Evolutionary conservation across 495 filamentous ascomycete genomes (phyloP).

Genomic region (Talaromyces borbonicus): DNA sequence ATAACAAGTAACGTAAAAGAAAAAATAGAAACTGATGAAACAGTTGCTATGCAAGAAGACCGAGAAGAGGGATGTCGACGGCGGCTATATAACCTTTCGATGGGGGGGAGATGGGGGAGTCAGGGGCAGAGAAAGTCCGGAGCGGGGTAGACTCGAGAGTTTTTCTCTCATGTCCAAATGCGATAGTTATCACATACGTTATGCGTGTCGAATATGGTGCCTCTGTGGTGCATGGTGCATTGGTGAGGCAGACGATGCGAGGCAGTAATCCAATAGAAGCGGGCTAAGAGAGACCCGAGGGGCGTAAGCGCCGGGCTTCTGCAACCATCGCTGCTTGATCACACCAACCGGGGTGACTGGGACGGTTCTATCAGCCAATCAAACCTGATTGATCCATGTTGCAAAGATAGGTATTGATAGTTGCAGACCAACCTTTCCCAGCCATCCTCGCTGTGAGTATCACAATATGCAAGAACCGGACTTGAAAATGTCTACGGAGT

Average conservation of each 20-base stretch:
- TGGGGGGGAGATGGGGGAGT: too few relatives aligned
- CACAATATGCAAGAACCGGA: too few relatives aligned
- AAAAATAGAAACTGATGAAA: conserved; percentile 25
- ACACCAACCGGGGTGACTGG: not conserved
- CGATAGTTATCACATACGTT: not conserved
- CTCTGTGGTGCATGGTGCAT: not conserved
- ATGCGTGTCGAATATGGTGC: not conserved
- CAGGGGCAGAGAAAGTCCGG: not conserved
- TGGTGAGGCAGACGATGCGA: not conserved
- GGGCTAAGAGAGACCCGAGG: not conserved
- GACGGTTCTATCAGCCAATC: not conserved
- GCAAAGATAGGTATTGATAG: not conserved
- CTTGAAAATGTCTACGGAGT: too few relatives aligned
- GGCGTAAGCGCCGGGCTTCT: not conserved
- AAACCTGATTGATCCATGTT: not conserved
- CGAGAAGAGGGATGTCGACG: conserved; percentile 11
- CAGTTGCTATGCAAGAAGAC: conserved; percentile 20
- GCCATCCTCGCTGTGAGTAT: not conserved
- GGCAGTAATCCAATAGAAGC: not conserved
- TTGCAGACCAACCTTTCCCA: too few relatives aligned
- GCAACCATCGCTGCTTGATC: conserved; percentile 3
- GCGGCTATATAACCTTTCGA: conserved; percentile 34
- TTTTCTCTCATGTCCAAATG: not conserved
- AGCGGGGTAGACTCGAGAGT: conserved; percentile 4
- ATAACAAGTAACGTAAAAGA: conserved; percentile 15